Percentiles rank a stretch among this genome's conserved stretches.
These are phyloP conservation scores for Colletotrichum cordylinicola DNA, from an alignment of 2,329 filamentous ascomycete species.

Conservation along the genomic window DNA sequence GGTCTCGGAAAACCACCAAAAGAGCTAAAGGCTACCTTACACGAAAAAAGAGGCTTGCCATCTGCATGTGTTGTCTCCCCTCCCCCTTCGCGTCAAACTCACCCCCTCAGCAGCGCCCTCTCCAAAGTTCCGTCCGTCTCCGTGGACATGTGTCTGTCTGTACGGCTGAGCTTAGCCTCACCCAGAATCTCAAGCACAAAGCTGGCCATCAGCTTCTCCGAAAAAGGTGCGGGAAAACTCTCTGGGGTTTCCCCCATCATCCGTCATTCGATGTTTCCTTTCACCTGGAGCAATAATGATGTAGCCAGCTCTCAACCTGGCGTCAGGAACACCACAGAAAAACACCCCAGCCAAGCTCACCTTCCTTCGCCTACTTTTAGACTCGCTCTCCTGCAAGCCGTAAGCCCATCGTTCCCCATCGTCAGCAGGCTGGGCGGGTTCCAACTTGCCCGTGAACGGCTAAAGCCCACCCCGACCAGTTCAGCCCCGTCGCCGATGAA, in stretches of 20 bases:
- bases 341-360: background rate
- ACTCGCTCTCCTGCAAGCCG: conserved; percentile 7
- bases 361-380: conserved; percentile 11
- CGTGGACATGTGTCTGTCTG: background rate
- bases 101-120: background rate
- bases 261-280: background rate
- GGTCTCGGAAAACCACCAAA: conserved; percentile 6
- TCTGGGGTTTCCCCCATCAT: background rate
- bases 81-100: background rate
- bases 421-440: background rate
- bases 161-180: conserved; percentile 6
- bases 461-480: background rate
- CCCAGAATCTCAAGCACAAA: background rate
- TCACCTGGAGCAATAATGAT: background rate
- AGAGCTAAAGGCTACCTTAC: background rate
- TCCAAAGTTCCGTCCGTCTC: background rate
- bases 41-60: background rate
- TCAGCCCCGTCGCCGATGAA: background rate
- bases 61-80: background rate
- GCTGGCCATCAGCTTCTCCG: background rate
- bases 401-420: background rate
- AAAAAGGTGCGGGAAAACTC: background rate
- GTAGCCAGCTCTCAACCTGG: background rate
- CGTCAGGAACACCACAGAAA: background rate
- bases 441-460: background rate